Evolutionary conservation across 139 green algal species (phyloP), one percentile per base, ranked within the genome.

Genomic region (Nannochloris sp.): DNA sequence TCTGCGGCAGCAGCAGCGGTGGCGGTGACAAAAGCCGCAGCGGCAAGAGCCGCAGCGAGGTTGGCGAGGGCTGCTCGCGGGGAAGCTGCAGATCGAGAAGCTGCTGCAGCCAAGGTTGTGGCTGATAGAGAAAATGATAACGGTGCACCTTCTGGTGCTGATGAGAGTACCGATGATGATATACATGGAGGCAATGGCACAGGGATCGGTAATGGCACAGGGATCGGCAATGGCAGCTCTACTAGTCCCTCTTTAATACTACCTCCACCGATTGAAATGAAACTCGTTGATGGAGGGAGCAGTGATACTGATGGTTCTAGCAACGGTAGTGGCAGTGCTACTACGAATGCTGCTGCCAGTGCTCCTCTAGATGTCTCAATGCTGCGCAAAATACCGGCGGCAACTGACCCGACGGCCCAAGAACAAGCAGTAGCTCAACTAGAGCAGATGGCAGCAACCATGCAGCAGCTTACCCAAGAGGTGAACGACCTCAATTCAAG

Each of bases 21-120:
- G 24, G 89, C 89, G 0, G 90, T 96, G 46, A 93, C 90, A 15
- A 87, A 90, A 56, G 90, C 86, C 12, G 89, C 86, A 3, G 87
- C 89, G 15, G 89, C 89, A 12, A 72, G 88, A 3, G 89, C 87
- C 10, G 88, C 87, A 13, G 70, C 60, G 27, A 48, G 65, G 27
- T 55, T 78, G 6, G 57, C 72, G 6, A 64, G 65, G 19, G 42
- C 39, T 27, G 61, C 51, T 4, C 3, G 5, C 19, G 51, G 33
- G 19, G 54, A 47, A 54, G 54, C n/a, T n/a, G n/a, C n/a, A n/a
- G 45, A 23, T 45, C 33, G n/a, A n/a, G n/a, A n/a, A n/a, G n/a
- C n/a, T n/a, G n/a, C n/a, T n/a, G n/a, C n/a, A 46, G n/a, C 2
- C 7, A 15, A 36, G 2, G 15, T 59, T 15, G 35, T 35, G 15